Base-by-base conservation (phyloP, 179 eudicot species). In the Drosera spatulata region DNA sequence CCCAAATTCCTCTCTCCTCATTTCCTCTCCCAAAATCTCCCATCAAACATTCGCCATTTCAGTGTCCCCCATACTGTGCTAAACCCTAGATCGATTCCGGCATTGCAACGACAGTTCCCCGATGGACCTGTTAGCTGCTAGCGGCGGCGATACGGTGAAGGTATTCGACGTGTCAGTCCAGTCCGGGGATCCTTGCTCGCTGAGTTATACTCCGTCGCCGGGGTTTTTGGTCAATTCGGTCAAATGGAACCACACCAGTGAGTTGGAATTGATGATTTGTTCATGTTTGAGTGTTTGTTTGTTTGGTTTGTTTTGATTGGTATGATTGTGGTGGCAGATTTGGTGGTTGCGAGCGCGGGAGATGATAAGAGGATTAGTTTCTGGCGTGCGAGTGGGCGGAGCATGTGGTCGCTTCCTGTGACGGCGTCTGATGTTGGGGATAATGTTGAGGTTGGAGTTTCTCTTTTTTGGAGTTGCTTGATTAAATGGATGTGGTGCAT, bases 331-430 rank as follows among this genome's bases (percentile, higher is more conserved):
- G 6, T 59, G 66, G 59, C 66, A 91, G 97, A 91, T 85, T 81
- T 91, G 85, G 97, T 91, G 54, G 82, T 91, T 77, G 96, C 97
- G 38, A 91, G 96, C 71, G 97, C 88, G 4, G 97, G 97, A 37
- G 94, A 91, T 10, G 96, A 91, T 65, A 79, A 81, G 64, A 85
- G 74, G 80, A 84, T 91, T 56, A 75, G 88, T 5, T 59, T 91
- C 39, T 91, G 96, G 96, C 81, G 81, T 56, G 82, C 79, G 60
- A 85, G 79, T 65, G 97, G 97, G 51, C 86, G 83, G 56, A 70
- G 77, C 56, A 62, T 91, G 85, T 89, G 96, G 51, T 80, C 90
- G 39, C 63, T 91, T 64, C 97, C 97, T 0, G 54, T 68, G 50
- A 77, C 79, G 22, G 81, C 79, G 47, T 52, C 70, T 10, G 87